These are phyloP conservation scores for Dysphania ambrosioides DNA, from an alignment of 148 eudicot species.

Conservation along the genomic window DNA sequence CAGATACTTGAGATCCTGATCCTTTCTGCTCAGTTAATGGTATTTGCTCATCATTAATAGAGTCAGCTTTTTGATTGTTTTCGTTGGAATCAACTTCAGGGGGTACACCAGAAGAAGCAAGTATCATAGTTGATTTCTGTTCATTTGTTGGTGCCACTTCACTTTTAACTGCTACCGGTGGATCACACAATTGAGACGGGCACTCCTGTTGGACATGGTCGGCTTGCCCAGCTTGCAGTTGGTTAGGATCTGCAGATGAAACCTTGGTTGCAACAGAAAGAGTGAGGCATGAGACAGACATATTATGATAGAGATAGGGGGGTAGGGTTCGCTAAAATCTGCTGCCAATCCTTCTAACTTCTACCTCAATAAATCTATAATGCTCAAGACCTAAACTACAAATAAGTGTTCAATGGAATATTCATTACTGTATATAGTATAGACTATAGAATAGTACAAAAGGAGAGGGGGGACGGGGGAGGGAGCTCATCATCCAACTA, in stretches of 20 bases:
- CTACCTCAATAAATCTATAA: neutral
- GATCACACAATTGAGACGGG: conserved; percentile 41
- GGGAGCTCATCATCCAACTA: neutral
- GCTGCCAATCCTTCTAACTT: neutral
- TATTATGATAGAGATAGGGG: neutral
- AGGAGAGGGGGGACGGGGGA: neutral
- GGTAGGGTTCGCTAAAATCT: neutral
- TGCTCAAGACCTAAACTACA: neutral
- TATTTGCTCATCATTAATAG: conserved; percentile 37
- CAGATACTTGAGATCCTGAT: conserved; percentile 47
- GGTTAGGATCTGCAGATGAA: conserved; percentile 41
- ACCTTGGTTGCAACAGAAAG: conserved; percentile 37
- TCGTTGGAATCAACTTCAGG: conserved; percentile 47
- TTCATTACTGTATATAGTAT: neutral
- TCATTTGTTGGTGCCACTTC: conserved; percentile 47
- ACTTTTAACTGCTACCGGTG: conserved; percentile 34
- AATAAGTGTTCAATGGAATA: neutral
- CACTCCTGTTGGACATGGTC: conserved; percentile 40
- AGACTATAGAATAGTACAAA: neutral
- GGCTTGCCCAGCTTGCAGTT: no score
- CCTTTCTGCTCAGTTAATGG: conserved; percentile 50
- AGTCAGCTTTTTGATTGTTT: conserved; percentile 36
- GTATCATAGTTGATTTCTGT: conserved; percentile 21
- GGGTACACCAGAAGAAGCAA: conserved; percentile 29
- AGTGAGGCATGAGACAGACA: conserved; percentile 15